Base-by-base conservation (phyloP, 805 yeast species). In the Cyberlindnera euphorbiiphila region DNA sequence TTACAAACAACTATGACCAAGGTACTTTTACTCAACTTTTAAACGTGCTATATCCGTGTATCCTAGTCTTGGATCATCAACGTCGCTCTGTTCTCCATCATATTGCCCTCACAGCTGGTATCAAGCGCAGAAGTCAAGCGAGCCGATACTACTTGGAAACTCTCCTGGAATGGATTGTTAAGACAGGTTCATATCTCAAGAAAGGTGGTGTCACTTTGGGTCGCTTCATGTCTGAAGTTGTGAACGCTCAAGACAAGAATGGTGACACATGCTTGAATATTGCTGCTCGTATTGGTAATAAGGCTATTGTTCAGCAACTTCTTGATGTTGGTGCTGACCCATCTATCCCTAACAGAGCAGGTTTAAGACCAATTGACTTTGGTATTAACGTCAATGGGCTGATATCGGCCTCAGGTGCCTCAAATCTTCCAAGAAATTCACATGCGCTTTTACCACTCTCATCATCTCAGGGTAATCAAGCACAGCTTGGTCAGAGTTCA, bases 191-290 rank as follows among this genome's bases (percentile, higher is more conserved):
- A 1, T 59, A 60, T 14, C 51, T 77, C 34, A 66, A 74, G 12
- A 60, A 66, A 19, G 68, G 73, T 27, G 64, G 67, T 13, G 60
- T 74, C 32, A 65, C 75, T 26, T 63, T 84, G 18, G 71, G 74
- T 9, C 66, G 72, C 53, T 76, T 82, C 47, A 79, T 82, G 66
- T 66, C 73, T 13, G 76, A 78, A 32, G 74, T 93, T 50, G 81
- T 91, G 36, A 91, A 93, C 57, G 83, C 84, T n/a, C 85, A 82
- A 46, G 98, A 93, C 62, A 68, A 78, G 37, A 89, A 89, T 53
- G 98, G 98, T 18, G 96, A 93, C 57, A 93, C 98, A 0, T 89
- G 96, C 32, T 68, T 93, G 43, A 95, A 89, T 56, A 85, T 93
- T 39, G 94, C 95, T 1, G 93, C 97, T 0, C 74, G 94, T 50